phyloP scores from a whole-genome alignment of 805 yeast genomes.

The Lachancea nothofagi region DNA sequence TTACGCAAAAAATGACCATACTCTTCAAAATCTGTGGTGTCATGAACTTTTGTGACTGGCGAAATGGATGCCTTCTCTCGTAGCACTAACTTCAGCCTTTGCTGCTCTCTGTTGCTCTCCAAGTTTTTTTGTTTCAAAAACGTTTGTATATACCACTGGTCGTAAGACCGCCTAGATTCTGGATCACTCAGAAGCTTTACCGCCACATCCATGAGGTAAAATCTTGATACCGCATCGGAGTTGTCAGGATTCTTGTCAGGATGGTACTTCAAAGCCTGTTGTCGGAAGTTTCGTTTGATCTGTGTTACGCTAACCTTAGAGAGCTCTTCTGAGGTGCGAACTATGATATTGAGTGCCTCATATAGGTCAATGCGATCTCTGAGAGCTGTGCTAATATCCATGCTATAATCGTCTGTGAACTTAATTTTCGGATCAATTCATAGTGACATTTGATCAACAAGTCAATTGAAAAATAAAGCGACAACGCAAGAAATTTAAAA shows the following conservation, averaged over 20 bases:
- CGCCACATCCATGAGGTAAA: conserved; percentile 27
- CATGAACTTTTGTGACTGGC: neutral
- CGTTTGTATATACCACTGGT: conserved; percentile 15
- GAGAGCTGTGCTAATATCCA: conserved; percentile 11
- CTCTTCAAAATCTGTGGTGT: conserved; percentile 16
- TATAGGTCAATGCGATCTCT: conserved; percentile 30
- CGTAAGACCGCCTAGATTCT: conserved; percentile 18
- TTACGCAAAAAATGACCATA: conserved; percentile 28
- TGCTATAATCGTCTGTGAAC: too few relatives aligned
- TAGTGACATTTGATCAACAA: too few relatives aligned
- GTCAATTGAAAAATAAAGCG: too few relatives aligned
- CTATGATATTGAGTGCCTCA: conserved; percentile 38
- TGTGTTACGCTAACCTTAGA: conserved; percentile 35
- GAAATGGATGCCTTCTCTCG: conserved; percentile 2
- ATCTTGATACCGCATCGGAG: conserved; percentile 18
- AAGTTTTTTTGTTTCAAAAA: neutral
- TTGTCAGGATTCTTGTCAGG: conserved; percentile 25
- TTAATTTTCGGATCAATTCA: too few relatives aligned
- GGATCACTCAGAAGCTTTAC: conserved; percentile 21
- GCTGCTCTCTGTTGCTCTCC: conserved; percentile 2
- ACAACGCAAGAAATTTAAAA: too few relatives aligned
- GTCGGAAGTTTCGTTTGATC: conserved; percentile 19
- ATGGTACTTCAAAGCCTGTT: conserved; percentile 24
- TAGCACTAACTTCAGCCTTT: conserved; percentile 3
- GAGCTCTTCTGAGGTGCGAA: conserved; percentile 38